phyloP scores from a whole-genome alignment of 108 stramenopile genomes.

The Epithemia pelagica region DNA sequence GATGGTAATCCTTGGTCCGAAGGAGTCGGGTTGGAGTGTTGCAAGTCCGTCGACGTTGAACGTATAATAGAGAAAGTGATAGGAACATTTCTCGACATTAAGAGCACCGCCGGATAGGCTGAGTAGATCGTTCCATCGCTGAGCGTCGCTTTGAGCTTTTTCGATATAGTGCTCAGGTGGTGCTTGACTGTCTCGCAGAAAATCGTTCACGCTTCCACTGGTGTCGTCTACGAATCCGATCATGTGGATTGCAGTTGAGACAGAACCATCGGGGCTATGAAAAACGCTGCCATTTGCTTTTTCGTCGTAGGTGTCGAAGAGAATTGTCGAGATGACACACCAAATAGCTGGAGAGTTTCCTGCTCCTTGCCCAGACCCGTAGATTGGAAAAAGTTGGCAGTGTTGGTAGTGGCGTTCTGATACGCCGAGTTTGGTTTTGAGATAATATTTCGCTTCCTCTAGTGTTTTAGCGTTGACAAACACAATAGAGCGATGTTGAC shows the following conservation, averaged over 20 bases:
- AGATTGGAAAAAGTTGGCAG: background rate
- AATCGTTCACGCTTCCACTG: background rate
- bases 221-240: background rate
- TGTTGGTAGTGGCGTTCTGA: background rate
- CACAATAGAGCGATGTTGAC: background rate
- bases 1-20: background rate
- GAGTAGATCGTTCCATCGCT: background rate
- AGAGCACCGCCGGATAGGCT: background rate
- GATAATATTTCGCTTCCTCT: background rate
- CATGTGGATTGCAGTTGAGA: background rate
- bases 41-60: background rate
- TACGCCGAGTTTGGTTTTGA: background rate
- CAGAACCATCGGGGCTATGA: background rate
- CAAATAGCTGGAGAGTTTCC: background rate
- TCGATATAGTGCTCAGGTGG: background rate
- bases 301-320: background rate
- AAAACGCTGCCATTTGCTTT: background rate
- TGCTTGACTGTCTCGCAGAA: background rate
- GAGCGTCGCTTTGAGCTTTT: background rate
- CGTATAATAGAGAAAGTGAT: background rate
- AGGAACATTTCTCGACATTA: background rate
- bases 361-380: background rate
- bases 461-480: background rate
- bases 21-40: background rate
- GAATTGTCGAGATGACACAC: background rate